Percentiles rank a stretch among this genome's conserved stretches.
phyloP scores from a whole-genome alignment of 2,329 filamentous ascomycete genomes.

The Cytospora piceae region DNA sequence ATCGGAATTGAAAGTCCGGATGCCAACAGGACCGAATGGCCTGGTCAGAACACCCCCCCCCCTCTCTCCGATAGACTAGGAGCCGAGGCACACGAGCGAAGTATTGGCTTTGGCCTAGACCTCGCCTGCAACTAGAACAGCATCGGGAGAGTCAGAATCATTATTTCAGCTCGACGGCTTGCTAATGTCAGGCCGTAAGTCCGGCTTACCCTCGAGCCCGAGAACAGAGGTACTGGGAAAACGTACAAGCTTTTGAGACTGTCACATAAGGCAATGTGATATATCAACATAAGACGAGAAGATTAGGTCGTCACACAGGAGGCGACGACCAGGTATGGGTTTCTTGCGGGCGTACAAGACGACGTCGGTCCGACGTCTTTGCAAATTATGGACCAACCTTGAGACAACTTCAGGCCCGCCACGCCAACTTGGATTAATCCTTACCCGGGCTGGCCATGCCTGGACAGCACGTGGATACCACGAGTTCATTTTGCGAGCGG shows the following conservation, averaged over 20 bases:
- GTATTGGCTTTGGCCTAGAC: background rate
- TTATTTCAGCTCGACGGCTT: background rate
- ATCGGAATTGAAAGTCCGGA: background rate
- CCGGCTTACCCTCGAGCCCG: background rate
- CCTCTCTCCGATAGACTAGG: background rate
- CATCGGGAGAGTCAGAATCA: constrained; percentile 8
- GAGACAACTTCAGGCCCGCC: background rate
- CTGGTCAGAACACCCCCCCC: background rate
- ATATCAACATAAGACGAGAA: background rate
- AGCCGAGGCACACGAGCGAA: constrained; percentile 4
- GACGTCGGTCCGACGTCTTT: background rate
- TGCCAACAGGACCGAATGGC: background rate
- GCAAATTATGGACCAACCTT: background rate
- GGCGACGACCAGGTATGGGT: background rate
- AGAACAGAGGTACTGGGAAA: background rate
- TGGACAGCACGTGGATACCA: background rate
- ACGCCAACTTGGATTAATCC: too few relatives aligned
- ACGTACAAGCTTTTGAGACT: constrained; percentile 6
- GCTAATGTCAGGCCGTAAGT: background rate
- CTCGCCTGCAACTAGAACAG: constrained; percentile 38
- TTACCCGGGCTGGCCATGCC: background rate
- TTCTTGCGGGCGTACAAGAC: background rate
- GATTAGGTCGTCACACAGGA: background rate
- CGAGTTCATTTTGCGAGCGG: background rate
- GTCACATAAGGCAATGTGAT: constrained; percentile 15